Evolutionary conservation across 2,329 filamentous ascomycete species (phyloP), one percentile per base, ranked within the genome.

Genomic region (Aspergillus fumigatus): DNA sequence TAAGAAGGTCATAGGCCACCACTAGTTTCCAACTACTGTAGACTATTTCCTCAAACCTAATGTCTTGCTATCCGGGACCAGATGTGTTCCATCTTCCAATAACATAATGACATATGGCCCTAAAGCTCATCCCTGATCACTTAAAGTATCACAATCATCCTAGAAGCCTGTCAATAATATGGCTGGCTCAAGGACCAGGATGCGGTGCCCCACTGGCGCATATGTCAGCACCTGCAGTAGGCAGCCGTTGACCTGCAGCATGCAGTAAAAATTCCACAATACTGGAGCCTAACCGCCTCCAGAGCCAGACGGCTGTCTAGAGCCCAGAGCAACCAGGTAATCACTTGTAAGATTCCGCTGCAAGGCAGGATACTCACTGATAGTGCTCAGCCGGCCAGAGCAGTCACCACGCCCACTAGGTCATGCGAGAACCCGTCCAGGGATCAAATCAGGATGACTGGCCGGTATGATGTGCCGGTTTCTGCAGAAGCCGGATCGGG

Each of bases 1-100:
- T 2, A 65, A 59, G 53, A 49, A 35, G 14, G 58, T 66, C 11
- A 43, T 63, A 26, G 60, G 65, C 1, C 64, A 66, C 26, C 19
- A 14, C 27, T 57, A 48, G 43, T n/a, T 21, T 23, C 41, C 4
- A 35, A 2, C 4, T 35, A 17, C 5, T 35, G 32, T 14, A 17
- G 32, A 5, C 32, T 14, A 35, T 35, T 35, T 35, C 11, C 27
- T 35, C 32, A 45, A 10, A 8, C 41, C n/a, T 19, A 4, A 19
- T 45, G 8, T 6, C 32, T 35, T 17, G 32, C 14, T 35, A 17
- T 35, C 4, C 14, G 17, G n/a, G 32, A 38, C 32, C 32, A 17
- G 7, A 17, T 38, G 5, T 11, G 21, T 43, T 9, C 40, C n/a
- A 43, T 21, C 32, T 38, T 32, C 32, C 14, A 17, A 38, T 35